phyloP scores from a whole-genome alignment of 139 green algal genomes.

The Tetradesmus lagerheimii region DNA sequence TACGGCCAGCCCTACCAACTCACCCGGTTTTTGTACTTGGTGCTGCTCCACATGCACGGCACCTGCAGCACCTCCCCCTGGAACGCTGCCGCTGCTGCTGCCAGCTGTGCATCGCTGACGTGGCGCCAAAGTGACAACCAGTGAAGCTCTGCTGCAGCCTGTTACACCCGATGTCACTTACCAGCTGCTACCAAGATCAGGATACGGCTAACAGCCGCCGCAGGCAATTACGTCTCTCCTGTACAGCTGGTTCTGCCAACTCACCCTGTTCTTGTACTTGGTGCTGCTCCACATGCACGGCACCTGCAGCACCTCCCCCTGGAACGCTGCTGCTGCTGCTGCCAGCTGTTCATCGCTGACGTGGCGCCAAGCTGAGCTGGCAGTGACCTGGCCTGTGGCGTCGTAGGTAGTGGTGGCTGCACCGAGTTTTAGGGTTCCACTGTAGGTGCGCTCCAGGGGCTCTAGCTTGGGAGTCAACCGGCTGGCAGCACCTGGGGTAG shows the following conservation, averaged over 20 bases:
- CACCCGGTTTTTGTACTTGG: conserved; percentile 34
- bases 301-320: conserved; percentile 33
- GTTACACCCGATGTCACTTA: too few species aligned
- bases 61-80: conserved; percentile 33
- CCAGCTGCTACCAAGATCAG: too few species aligned
- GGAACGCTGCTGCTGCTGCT: conserved; percentile 32
- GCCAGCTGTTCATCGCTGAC: conserved; percentile 71
- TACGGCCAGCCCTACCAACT: neutral
- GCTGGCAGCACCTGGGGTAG: conserved; percentile 43
- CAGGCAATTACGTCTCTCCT: too few species aligned
- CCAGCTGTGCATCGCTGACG: conserved; percentile 72
- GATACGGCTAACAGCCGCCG: too few species aligned
- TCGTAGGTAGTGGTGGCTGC: conserved; percentile 87
- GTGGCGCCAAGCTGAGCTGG: conserved; percentile 74
- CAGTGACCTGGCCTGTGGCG: conserved; percentile 17
- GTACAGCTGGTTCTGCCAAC: neutral
- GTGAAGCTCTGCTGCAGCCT: too few species aligned
- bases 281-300: conserved; percentile 40
- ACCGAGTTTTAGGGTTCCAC: conserved; percentile 86
- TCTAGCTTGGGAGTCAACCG: conserved; percentile 62
- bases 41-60: conserved; percentile 39
- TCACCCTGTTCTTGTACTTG: conserved; percentile 35
- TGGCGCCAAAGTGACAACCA: conserved; percentile 81
- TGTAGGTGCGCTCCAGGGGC: conserved; percentile 85
- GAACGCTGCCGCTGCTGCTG: conserved; percentile 33